Base-by-base conservation (phyloP, 768 basidiomycete genomes). In the Mycena sanguinolenta region DNA sequence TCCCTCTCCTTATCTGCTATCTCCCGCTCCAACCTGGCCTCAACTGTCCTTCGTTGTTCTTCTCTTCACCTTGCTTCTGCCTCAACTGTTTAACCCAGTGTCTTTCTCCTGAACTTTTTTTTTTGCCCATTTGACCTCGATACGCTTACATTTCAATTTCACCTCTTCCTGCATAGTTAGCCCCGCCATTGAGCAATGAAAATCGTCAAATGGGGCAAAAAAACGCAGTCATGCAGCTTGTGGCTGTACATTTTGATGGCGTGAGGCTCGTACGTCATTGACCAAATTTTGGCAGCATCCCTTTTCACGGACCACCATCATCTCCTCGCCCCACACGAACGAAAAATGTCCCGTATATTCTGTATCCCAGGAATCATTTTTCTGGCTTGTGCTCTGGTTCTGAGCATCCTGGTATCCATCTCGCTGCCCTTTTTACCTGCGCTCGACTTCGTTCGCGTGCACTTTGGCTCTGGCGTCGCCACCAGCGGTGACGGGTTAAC, bases 381-480 rank as follows among this genome's bases (percentile, higher is more conserved):
- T 73, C 80, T 93, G 62, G 82, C 88, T 74, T 80, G 78, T 52
- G 92, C 93, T 30, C 86, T 93, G 67, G 85, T 91, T 2, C 86
- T 94, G 70, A 87, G 86, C 73, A 82, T 94, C 76, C 81, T 94
- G 71, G 87, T 89, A 36, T 90, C 92, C 16, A 84, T 95, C 58
- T 94, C 93, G 19, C 82, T 94, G 4, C 93, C 94, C 1, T 90
- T 82, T 80, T 83, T 95, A 25, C 83, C 90, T 23, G 88, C 86
- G 0, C 82, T 94, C 73, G 93, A 94, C 79, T 83, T 95, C 75
- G 84, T 86, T 17, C 89, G 92, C 32, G 84, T 87, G 14, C 85
- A 87, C 62, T 88, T 90, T 63, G 81, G 75, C 27, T 72, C 75
- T 50, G 81, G 68, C 21, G 82, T 46, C 68, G 73, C 60, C 65